A percentile compares a stretch with the other conserved stretches of the same genome.
Evolutionary conservation across 1,139 yeast species (phyloP).

Genomic region (Candida gigantensis): DNA sequence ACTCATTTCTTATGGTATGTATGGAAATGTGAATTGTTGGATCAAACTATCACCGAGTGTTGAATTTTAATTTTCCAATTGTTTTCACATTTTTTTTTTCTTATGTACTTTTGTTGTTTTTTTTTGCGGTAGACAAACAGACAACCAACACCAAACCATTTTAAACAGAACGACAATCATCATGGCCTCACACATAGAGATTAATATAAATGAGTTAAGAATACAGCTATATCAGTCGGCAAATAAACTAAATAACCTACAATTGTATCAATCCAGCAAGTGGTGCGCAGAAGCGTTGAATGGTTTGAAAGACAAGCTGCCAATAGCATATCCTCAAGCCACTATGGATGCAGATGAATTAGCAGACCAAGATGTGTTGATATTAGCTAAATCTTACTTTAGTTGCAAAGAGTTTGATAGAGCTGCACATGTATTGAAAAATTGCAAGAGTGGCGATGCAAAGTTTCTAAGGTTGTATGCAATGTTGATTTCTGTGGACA

Average conservation of each 20-base stretch:
- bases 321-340: conserved; percentile 7
- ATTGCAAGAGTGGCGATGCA: conserved; percentile 55
- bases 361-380: conserved; percentile 33
- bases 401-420: conserved; percentile 85
- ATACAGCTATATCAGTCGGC: conserved; percentile 28
- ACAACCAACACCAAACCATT: conserved; percentile 4
- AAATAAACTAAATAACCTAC: conserved; percentile 36
- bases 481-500: conserved; percentile 70
- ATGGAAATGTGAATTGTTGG: too few relatives aligned
- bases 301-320: conserved; percentile 26
- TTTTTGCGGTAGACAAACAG: too few relatives aligned
- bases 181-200: too few relatives aligned
- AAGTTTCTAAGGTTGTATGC: conserved; percentile 70
- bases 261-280: conserved; percentile 69
- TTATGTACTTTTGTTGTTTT: conserved; percentile 1
- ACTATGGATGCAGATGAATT: conserved; percentile 29
- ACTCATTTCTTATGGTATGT: too few relatives aligned
- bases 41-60: too few relatives aligned
- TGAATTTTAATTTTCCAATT: not conserved
- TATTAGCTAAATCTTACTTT: conserved; percentile 74
- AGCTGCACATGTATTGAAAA: conserved; percentile 60
- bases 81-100: not conserved
- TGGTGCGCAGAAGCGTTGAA: conserved; percentile 83
- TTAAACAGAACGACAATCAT: too few relatives aligned
- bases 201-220: conserved; percentile 18